These are phyloP conservation scores for Zanthoxylum bungeanum DNA, from an alignment of 345 rosid genomes.

Conservation along the genomic window DNA sequence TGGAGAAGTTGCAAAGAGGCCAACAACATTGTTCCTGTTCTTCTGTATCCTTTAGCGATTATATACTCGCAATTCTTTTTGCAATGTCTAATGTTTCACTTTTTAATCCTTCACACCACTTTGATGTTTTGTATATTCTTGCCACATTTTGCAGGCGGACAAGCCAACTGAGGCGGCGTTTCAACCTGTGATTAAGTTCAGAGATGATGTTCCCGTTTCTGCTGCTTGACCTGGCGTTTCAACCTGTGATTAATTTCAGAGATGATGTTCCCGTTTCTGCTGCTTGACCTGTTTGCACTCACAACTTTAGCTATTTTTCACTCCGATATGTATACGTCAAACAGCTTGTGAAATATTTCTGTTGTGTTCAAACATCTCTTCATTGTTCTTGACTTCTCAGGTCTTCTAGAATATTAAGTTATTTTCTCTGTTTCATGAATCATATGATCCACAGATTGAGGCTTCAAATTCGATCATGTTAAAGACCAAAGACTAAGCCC, in stretches of 20 bases:
- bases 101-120: background rate
- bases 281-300: background rate
- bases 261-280: background rate
- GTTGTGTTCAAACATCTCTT: too few relatives aligned
- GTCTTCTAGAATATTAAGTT: too few relatives aligned
- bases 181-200: background rate
- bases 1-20: constrained; percentile 35
- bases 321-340: too few relatives aligned
- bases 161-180: constrained; percentile 2
- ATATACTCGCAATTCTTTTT: background rate
- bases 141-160: constrained; percentile 28
- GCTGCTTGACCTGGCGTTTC: background rate
- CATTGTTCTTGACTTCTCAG: too few relatives aligned
- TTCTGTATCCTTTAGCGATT: constrained; percentile 30
- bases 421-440: too few relatives aligned
- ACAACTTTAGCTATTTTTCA: too few relatives aligned
- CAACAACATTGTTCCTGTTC: constrained; percentile 23
- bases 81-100: background rate
- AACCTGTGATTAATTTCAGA: background rate
- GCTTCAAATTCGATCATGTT: too few relatives aligned
- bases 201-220: background rate
- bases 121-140: constrained; percentile 7
- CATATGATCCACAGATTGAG: too few relatives aligned
- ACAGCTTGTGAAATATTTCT: background rate
- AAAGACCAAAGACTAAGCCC: too few relatives aligned